phyloP scores from a whole-genome alignment of 257 asterid genomes.

The Verbena officinalis region DNA sequence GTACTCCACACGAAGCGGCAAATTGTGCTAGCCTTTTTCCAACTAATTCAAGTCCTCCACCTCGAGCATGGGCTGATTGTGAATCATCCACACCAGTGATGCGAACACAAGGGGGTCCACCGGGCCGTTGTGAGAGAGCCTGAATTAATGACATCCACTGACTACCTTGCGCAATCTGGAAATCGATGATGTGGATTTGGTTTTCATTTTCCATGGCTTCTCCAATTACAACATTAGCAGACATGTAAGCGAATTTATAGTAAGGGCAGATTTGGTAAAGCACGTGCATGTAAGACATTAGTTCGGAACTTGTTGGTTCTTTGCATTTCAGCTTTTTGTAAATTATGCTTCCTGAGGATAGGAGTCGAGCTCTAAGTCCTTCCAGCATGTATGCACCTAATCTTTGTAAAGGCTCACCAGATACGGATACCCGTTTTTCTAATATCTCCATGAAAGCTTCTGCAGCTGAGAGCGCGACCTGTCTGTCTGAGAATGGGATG shows the following conservation, averaged over 20 bases:
- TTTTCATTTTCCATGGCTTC: conserved; percentile 79
- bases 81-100: conserved; percentile 57
- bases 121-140: conserved; percentile 45
- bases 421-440: conserved; percentile 76
- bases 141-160: conserved; percentile 75
- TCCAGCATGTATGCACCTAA: conserved; percentile 90
- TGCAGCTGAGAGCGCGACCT: conserved; percentile 53
- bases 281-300: conserved; percentile 84
- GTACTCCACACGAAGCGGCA: conserved; percentile 72
- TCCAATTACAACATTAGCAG: conserved; percentile 69
- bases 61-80: conserved; percentile 80
- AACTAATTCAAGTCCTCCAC: conserved; percentile 82
- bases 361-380: conserved; percentile 81
- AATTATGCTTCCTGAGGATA: conserved; percentile 86
- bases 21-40: conserved; percentile 63
- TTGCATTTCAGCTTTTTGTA: conserved; percentile 87
- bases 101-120: conserved; percentile 50
- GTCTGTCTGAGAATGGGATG: conserved; percentile 37
- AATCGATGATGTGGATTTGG: conserved; percentile 80
- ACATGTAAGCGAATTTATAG: conserved; percentile 81
- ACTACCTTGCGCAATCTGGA: conserved; percentile 94
- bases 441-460: conserved; percentile 67
- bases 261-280: conserved; percentile 81
- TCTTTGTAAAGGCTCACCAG: conserved; percentile 89
- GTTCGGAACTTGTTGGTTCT: conserved; percentile 79